phyloP scores from a whole-genome alignment of 345 rosid species.

The Rhodomyrtus tomentosa region DNA sequence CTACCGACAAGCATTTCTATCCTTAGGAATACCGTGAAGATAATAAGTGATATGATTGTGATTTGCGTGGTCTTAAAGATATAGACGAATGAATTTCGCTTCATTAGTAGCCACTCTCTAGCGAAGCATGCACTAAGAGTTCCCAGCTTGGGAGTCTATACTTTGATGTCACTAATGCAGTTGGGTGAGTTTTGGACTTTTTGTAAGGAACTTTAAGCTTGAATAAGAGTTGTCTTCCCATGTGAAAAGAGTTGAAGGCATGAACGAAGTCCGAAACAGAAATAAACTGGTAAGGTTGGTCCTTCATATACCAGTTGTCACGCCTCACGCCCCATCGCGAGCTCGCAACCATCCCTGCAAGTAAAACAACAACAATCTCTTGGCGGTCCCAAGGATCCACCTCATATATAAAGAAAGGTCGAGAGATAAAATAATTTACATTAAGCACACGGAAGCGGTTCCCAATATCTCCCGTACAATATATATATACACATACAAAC shows the following conservation, averaged over 20 bases:
- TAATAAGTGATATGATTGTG: constrained; percentile 26
- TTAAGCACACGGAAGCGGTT: too few relatives aligned
- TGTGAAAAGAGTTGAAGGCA: constrained; percentile 22
- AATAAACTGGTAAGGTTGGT: constrained; percentile 16
- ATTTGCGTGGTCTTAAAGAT: constrained; percentile 33
- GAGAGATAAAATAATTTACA: too few relatives aligned
- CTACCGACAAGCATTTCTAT: constrained; percentile 28
- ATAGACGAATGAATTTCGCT: constrained; percentile 24
- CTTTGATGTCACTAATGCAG: constrained; percentile 23
- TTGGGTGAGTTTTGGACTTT: constrained; percentile 16
- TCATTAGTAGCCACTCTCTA: constrained; percentile 29
- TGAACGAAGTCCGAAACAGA: constrained; percentile 22
- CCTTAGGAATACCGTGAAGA: constrained; percentile 28
- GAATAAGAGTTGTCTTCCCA: constrained; percentile 13
- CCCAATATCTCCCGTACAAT: too few relatives aligned
- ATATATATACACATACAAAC: too few relatives aligned
- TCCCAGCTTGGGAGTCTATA: constrained; percentile 36
- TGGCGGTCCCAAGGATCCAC: too few relatives aligned
- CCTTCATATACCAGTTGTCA: constrained; percentile 25
- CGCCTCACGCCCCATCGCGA: too few relatives aligned
- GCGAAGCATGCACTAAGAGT: constrained; percentile 37
- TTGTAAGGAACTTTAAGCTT: constrained; percentile 20
- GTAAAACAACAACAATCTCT: too few relatives aligned
- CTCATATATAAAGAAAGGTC: too few relatives aligned
- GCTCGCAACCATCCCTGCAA: too few relatives aligned